A percentile compares a stretch with the other conserved stretches of the same genome.
Evolutionary conservation across 441 rosid species (phyloP).

Genomic region (Capsella rubella): DNA sequence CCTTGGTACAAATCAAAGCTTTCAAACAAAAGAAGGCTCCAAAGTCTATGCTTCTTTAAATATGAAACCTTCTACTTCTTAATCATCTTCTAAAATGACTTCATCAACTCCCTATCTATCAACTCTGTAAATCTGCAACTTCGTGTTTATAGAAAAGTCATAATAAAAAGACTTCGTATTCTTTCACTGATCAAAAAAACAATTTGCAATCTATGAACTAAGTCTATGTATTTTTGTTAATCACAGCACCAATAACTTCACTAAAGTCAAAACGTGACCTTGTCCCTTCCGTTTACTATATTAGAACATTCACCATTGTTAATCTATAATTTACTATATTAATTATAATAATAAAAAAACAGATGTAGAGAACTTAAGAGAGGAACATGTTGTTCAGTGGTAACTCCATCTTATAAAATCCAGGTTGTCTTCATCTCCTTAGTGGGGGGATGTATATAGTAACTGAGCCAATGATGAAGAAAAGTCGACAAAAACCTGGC

Average conservation of each 20-base stretch:
- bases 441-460: neutral
- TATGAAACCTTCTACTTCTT: constrained; percentile 11
- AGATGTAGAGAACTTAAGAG: too few species aligned
- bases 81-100: constrained; percentile 2
- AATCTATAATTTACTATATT: too few species aligned
- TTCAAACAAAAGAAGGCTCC: constrained; percentile 28
- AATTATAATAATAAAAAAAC: too few species aligned
- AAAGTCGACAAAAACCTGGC: neutral
- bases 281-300: neutral
- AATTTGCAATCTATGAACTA: neutral
- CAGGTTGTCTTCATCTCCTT: neutral
- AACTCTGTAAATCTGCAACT: neutral
- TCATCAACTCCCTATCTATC: neutral
- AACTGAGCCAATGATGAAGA: neutral
- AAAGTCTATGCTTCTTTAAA: constrained; percentile 25
- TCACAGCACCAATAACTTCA: neutral
- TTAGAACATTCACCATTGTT: neutral
- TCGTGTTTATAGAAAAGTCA: neutral
- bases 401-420: neutral
- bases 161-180: too few species aligned
- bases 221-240: neutral
- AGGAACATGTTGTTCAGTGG: too few species aligned
- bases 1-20: constrained; percentile 19
- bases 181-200: neutral
- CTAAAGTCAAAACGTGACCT: neutral